Evolutionary conservation across 1,284 basidiomycete genomes (phyloP).

Genomic region (Veloporphyrellus conicus): DNA sequence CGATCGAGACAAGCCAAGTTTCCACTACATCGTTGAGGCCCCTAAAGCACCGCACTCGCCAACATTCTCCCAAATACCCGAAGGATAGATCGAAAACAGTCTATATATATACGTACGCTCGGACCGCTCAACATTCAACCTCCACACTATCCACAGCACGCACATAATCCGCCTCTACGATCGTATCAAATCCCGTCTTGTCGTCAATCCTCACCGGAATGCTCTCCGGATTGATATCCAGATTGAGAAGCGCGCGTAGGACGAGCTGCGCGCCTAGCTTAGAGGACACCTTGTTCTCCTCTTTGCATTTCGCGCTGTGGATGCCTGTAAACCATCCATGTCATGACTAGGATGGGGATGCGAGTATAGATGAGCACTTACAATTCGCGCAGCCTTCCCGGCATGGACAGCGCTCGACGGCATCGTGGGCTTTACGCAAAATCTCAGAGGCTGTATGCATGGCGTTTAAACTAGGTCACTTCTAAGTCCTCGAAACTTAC

Average conservation of each 20-base stretch:
- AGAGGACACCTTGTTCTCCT: slow-evolving; percentile 63
- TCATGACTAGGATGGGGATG: not conserved
- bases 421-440: slow-evolving; percentile 58
- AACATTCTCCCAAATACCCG: too few species aligned
- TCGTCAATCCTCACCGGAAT: slow-evolving; percentile 36
- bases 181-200: slow-evolving; percentile 41
- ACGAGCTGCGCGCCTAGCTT: slow-evolving; percentile 72
- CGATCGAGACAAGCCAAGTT: not conserved
- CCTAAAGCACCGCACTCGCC: not conserved
- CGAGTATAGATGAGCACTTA: slow-evolving; percentile 23
- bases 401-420: slow-evolving; percentile 69
- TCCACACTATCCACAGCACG: slow-evolving; percentile 45
- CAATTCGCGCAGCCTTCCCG: slow-evolving; percentile 71
- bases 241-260: slow-evolving; percentile 56
- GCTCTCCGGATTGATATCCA: slow-evolving; percentile 47
- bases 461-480: not conserved
- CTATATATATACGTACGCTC: too few species aligned
- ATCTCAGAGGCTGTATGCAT: slow-evolving; percentile 37
- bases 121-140: slow-evolving; percentile 38
- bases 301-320: slow-evolving; percentile 57
- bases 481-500: slow-evolving; percentile 35
- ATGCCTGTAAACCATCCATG: slow-evolving; percentile 46
- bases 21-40: too few species aligned
- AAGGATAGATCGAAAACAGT: too few species aligned
- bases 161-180: slow-evolving; percentile 53